Percentiles rank a stretch among this genome's conserved stretches.
phyloP scores from a whole-genome alignment of 2,329 filamentous ascomycete species.

The Lasiodiplodia gonubiensis region DNA sequence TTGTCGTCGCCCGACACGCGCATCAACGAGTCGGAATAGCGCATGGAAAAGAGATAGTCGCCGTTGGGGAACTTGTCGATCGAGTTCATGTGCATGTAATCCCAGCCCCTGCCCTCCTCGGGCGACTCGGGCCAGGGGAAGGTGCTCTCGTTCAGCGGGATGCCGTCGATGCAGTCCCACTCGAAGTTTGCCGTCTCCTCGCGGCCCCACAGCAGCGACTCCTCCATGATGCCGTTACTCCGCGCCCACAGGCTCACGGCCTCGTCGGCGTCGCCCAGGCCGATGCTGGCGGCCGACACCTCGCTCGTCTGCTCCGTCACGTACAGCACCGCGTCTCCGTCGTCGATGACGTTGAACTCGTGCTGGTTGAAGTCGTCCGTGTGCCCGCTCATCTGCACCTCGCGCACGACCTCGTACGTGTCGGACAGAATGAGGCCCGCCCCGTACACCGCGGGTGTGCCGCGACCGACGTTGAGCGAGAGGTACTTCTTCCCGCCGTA shows the following conservation, averaged over 20 bases:
- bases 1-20: slow-evolving; percentile 37
- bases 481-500: slow-evolving; percentile 57
- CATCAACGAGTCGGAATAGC: slow-evolving; percentile 37
- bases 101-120: slow-evolving; percentile 32
- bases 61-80: slow-evolving; percentile 47
- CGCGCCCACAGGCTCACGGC: slow-evolving; percentile 43
- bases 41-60: slow-evolving; percentile 39
- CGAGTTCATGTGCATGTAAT: slow-evolving; percentile 50
- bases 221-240: slow-evolving; percentile 47
- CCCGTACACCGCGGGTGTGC: slow-evolving; percentile 56
- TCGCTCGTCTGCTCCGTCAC: slow-evolving; percentile 43
- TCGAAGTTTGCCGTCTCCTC: slow-evolving; percentile 58
- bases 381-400: slow-evolving; percentile 45
- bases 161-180: slow-evolving; percentile 63
- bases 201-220: slow-evolving; percentile 51
- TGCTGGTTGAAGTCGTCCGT: slow-evolving; percentile 57
- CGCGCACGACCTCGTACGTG: slow-evolving; percentile 55
- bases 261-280: slow-evolving; percentile 45
- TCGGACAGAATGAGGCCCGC: slow-evolving; percentile 60
- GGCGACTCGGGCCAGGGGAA: slow-evolving; percentile 10
- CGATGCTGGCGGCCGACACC: slow-evolving; percentile 1
- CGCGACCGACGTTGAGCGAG: slow-evolving; percentile 55
- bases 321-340: slow-evolving; percentile 49
- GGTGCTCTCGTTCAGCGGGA: slow-evolving; percentile 44
- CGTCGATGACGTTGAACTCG: slow-evolving; percentile 56